Evolutionary conservation across 495 filamentous ascomycete genomes (phyloP), one percentile per base, ranked within the genome.

Genomic region (Entonaema liquescens): DNA sequence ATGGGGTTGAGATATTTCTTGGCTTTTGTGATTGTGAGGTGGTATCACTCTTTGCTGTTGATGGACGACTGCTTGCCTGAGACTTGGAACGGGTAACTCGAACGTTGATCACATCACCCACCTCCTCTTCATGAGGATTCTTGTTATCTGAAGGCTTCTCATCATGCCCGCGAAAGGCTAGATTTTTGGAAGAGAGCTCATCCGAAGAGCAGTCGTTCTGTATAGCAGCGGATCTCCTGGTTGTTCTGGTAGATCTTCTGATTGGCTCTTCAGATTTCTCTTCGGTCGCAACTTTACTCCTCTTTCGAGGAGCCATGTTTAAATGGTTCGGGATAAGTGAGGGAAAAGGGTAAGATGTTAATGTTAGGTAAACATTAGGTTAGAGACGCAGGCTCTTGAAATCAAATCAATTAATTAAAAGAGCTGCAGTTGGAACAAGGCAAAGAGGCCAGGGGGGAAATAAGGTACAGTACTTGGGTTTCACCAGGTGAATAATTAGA

Each of bases 241-340:
- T 26, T 35, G 47, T 23, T 19, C 68, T 66, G 5, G 57, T 54
- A 23, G 68, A 71, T 53, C 58, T 58, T 59, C 68, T 56, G 21
- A 29, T n/a, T 1, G 62, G 21, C n/a, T 55, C 62, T 31, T 25
- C 2, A 2, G 52, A 17, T 17, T 44, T 59, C 17, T 28, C 28
- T 17, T 63, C 33, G 40, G 58, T 53, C 38, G 68, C 58, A 29
- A n/a, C 28, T 28, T 21, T 42, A 23, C 21, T 31, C 17, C 66
- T 62, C 52, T 71, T 71, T 59, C 68, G 62, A 5, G 57, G 62
- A 52, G 68, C 58, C 68, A 71, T 71, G 26, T 9, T 57, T 29
- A 26, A 50, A 52, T 58, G 29, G 7, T 7, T n/a, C 33, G 15
- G n/a, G 15, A 56, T 23, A 13, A 25, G 25, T 33, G 8, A 40